A percentile compares a stretch with the other conserved stretches of the same genome.
phyloP scores from a whole-genome alignment of 2,329 filamentous ascomycete genomes.

The Ascochyta clinopodiicola region DNA sequence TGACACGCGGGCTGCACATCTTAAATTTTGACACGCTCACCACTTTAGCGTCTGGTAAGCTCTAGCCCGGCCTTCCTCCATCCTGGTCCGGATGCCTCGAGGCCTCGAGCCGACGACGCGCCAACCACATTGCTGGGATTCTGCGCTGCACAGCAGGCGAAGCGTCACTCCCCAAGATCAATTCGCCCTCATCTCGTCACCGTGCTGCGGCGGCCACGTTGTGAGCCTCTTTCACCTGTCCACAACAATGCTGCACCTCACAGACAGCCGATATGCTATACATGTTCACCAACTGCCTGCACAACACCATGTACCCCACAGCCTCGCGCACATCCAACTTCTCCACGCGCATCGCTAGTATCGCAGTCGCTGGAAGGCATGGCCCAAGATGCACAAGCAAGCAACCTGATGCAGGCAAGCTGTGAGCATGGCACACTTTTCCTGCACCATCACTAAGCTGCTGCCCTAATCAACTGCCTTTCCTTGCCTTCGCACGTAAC shows the following conservation, averaged over 20 bases:
- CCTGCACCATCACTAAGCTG: constrained; percentile 33
- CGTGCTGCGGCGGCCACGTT: constrained; percentile 41
- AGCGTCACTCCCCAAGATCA: constrained; percentile 6
- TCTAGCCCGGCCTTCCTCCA: constrained; percentile 22
- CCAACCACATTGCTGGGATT: constrained; percentile 42
- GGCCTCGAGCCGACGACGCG: constrained; percentile 40
- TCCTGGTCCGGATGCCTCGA: constrained; percentile 31
- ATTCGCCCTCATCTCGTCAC: constrained; percentile 21
- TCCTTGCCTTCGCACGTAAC: constrained; percentile 2
- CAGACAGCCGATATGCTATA: constrained; percentile 4
- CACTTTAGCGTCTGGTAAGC: constrained; percentile 21
- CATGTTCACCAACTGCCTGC: background rate
- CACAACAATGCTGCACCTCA: background rate
- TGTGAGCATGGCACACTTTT: constrained; percentile 12
- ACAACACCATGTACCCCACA: constrained; percentile 8
- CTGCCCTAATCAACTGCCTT: constrained; percentile 1
- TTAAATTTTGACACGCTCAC: constrained; percentile 35
- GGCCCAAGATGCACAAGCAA: constrained; percentile 4
- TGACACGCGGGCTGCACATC: constrained; percentile 38
- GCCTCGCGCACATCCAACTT: constrained; percentile 16
- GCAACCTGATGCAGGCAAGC: background rate
- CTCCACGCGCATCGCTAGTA: constrained; percentile 10
- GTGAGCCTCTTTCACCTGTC: constrained; percentile 15
- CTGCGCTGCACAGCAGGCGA: constrained; percentile 29
- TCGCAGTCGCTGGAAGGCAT: constrained; percentile 1